Evolutionary conservation across 1,139 yeast species (phyloP), one percentile per base, ranked within the genome.

Genomic region (Saccharomyces hybrid): DNA sequence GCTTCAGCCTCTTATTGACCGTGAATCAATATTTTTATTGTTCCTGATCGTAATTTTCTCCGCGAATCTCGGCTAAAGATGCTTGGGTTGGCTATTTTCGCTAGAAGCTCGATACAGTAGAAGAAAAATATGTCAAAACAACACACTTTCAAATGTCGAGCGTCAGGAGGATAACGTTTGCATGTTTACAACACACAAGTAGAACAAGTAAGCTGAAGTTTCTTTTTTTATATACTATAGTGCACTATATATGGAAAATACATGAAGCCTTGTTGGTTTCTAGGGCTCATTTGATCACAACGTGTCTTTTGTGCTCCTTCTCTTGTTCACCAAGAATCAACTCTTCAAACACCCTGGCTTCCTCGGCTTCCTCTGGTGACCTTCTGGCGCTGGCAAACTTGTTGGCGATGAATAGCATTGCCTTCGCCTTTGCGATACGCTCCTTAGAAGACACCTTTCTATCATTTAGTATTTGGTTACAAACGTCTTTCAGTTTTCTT

Each of bases 331-430:
- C 68, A 3, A 64, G 51, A 80, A 85, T 84, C 72, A 86, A 71
- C 61, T 84, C 89, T 70, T 86, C 95, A 66, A 85, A 86, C 55
- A 85, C 81, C 60, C 84, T 76, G 5, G 86, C 87, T 56, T 85
- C 93, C 60, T 81, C 87, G 31, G 83, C 89, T 64, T 86, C 93
- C 57, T 83, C 88, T 0, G 80, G 75, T 4, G 84, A 74, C 66
- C 95, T 78, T 64, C 77, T 68, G 0, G 87, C 85, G 50, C 71
- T 70, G 13, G 72, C 64, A 73, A 86, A 81, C 59, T 77, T 73
- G 53, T 77, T 77, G 25, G 89, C 89, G 59, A 86, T 76, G 51
- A 72, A 73, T 29, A 80, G 63, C 60, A 86, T 69, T 0, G 84
- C 83, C 53, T 82, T 80, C 0, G 93, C 90, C 59, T 87, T 76